Conservation (phyloP, 148 eudicot genomes). For the Vaccinium macrocarpon region DNA sequence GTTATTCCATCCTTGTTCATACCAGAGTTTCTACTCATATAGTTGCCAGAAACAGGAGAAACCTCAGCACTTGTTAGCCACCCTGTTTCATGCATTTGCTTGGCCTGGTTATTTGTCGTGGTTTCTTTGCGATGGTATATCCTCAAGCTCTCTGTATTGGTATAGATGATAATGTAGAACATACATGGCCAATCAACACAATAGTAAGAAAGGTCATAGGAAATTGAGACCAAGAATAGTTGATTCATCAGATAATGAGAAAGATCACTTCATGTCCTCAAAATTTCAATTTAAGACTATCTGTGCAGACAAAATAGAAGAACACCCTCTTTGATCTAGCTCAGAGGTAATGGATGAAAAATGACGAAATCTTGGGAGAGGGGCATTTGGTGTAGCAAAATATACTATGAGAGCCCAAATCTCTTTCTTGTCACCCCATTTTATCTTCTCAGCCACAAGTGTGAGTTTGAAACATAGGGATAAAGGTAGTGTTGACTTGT, state of each 20-base stretch:
- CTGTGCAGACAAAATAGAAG: neutral
- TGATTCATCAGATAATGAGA: neutral
- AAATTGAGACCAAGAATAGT: neutral
- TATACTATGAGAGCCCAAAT: neutral
- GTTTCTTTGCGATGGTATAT: constrained; percentile 20
- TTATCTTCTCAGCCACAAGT: neutral
- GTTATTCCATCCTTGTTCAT: neutral
- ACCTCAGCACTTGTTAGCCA: constrained; percentile 1
- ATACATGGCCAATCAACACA: neutral
- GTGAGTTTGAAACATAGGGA: neutral
- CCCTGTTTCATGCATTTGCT: neutral
- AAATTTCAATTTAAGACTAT: neutral
- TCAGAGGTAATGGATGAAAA: neutral
- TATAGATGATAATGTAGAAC: neutral
- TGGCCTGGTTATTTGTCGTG: neutral
- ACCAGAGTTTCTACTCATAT: constrained; percentile 1
- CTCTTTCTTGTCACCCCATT: neutral
- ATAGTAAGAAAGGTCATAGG: neutral
- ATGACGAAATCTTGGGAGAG: neutral
- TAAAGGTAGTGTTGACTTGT: neutral
- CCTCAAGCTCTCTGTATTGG: constrained; percentile 37
- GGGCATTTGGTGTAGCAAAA: neutral
- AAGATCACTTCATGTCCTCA: neutral
- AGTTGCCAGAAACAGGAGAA: neutral
- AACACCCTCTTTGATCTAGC: neutral